Conservation (phyloP, 495 filamentous ascomycete species). For the Penicillium steckii region DNA sequence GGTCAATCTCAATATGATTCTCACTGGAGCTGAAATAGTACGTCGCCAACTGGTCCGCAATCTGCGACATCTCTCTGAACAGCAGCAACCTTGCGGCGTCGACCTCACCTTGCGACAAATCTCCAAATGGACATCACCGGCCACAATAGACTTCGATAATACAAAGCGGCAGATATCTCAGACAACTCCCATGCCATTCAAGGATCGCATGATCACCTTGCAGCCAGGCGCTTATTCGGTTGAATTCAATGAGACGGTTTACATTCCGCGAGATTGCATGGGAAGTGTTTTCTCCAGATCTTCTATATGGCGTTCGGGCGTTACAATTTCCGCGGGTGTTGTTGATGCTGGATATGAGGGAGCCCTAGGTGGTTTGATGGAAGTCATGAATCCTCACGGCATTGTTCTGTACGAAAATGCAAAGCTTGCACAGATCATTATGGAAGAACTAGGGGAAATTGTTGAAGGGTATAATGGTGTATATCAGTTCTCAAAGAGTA, state of each 20-base stretch:
- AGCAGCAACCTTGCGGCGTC: slow-evolving; percentile 44
- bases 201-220: slow-evolving; percentile 19
- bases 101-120: slow-evolving; percentile 40
- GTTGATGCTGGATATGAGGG: slow-evolving; percentile 49
- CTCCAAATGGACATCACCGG: slow-evolving; percentile 35
- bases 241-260: slow-evolving; percentile 49
- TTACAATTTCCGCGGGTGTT: slow-evolving; percentile 37
- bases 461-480: slow-evolving; percentile 43
- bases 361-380: slow-evolving; percentile 42
- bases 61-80: slow-evolving; percentile 23
- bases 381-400: slow-evolving; percentile 39
- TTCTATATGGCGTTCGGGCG: slow-evolving; percentile 42
- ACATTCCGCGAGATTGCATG: slow-evolving; percentile 39
- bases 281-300: slow-evolving; percentile 36
- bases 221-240: slow-evolving; percentile 37
- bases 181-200: slow-evolving; percentile 24
- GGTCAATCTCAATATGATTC: not conserved
- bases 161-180: slow-evolving; percentile 29
- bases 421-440: slow-evolving; percentile 44
- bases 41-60: slow-evolving; percentile 32
- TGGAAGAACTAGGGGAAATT: slow-evolving; percentile 32
- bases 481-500: slow-evolving; percentile 35
- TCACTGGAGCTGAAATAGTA: slow-evolving; percentile 12
- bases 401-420: slow-evolving; percentile 31
- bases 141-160: slow-evolving; percentile 46